These are phyloP conservation scores for Penicillium sp. DNA, from an alignment of 2,329 filamentous ascomycete genomes.

Conservation along the genomic window DNA sequence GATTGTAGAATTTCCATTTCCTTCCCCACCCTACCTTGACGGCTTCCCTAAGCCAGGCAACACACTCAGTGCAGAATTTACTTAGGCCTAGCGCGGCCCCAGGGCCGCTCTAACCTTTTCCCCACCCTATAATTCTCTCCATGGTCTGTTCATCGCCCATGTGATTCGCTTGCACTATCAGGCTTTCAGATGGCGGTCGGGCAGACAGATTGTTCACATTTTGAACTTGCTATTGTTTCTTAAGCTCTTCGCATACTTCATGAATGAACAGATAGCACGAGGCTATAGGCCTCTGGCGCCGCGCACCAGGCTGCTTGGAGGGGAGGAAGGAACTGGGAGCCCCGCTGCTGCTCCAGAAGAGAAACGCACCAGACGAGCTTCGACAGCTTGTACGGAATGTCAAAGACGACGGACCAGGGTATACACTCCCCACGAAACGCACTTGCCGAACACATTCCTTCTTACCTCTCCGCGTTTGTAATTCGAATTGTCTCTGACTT, in stretches of 20 bases:
- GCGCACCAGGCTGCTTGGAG: slow-evolving; percentile 19
- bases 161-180: slow-evolving; percentile 6
- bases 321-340: slow-evolving; percentile 12
- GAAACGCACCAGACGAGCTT: slow-evolving; percentile 34
- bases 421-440: slow-evolving; percentile 10
- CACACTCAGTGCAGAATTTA: slow-evolving; percentile 7
- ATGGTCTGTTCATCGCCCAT: not conserved
- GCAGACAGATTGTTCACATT: not conserved
- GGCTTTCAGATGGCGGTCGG: slow-evolving; percentile 7
- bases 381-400: slow-evolving; percentile 38
- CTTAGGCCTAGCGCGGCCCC: slow-evolving; percentile 1
- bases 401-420: slow-evolving; percentile 40
- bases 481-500: slow-evolving; percentile 10
- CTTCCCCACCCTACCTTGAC: not conserved
- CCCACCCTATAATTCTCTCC: slow-evolving; percentile 6
- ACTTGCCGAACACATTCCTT: not conserved
- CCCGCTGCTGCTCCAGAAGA: slow-evolving; percentile 28
- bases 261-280: slow-evolving; percentile 29
- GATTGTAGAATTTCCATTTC: too few relatives aligned
- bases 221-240: not conserved
- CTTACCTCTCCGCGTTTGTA: not conserved
- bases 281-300: slow-evolving; percentile 34
- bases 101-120: slow-evolving; percentile 4
- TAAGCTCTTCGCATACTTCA: slow-evolving; percentile 6
- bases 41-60: not conserved